These are phyloP conservation scores for Bisporella sp. DNA, from an alignment of 2,329 filamentous ascomycete species.

Conservation along the genomic window DNA sequence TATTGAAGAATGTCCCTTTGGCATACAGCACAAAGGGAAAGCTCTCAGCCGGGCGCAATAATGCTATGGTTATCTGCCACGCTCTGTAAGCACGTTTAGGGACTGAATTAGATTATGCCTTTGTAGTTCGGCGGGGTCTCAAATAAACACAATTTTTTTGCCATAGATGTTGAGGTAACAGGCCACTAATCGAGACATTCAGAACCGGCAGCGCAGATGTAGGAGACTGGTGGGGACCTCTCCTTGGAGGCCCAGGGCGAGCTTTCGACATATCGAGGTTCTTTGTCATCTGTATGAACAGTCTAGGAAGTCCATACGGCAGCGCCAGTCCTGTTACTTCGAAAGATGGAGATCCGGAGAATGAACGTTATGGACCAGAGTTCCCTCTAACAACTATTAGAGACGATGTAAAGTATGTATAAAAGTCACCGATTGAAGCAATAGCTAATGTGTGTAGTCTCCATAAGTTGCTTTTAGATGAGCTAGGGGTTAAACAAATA, in stretches of 20 bases:
- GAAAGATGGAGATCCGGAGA: conserved; percentile 69
- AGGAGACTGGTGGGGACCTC: conserved; percentile 80
- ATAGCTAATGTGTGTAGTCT: conserved; percentile 42
- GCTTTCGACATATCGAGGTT: conserved; percentile 78
- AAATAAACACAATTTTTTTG: too few species aligned
- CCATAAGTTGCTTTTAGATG: conserved; percentile 73
- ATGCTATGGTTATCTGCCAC: conserved; percentile 74
- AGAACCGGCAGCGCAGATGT: conserved; percentile 75
- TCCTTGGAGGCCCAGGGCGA: conserved; percentile 69
- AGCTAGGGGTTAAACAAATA: conserved; percentile 71
- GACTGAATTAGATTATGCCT: not conserved
- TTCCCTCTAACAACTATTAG: conserved; percentile 93
- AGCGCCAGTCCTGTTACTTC: conserved; percentile 84
- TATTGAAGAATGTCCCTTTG: conserved; percentile 67
- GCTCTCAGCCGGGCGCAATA: conserved; percentile 51
- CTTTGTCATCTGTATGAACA: conserved; percentile 83
- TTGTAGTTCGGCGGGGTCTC: too few species aligned
- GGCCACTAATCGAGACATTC: too few species aligned
- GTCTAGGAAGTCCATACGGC: conserved; percentile 77
- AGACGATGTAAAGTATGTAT: conserved; percentile 82
- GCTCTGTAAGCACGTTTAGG: conserved; percentile 46
- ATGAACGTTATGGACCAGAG: conserved; percentile 84
- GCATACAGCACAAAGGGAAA: conserved; percentile 61
- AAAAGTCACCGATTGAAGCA: conserved; percentile 1
- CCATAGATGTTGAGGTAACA: too few species aligned